Evolutionary conservation across 495 filamentous ascomycete species (phyloP), one percentile per base, ranked within the genome.

Genomic region (Hypoxylon lenormandii): DNA sequence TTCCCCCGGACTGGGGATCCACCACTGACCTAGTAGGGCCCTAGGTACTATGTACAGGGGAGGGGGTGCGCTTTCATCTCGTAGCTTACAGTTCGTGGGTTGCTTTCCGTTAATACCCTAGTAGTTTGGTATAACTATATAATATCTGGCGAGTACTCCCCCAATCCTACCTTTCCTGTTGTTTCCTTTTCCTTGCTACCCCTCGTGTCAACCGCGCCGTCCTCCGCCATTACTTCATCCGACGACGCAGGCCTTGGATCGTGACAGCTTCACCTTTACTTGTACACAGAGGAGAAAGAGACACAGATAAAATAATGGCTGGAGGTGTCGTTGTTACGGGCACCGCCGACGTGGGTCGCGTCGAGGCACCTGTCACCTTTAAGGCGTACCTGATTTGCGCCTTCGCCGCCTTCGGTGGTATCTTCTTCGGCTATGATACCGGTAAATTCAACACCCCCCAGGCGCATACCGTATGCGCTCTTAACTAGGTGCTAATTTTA

Each of bases 401-500:
- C 53, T 87, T 89, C 67, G 84, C 85, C 45, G 79, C 84, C 45
- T 87, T 88, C 69, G 86, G 85, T 50, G 86, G 86, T 76, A 85
- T 88, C 69, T 81, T 86, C 74, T 86, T 86, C 74, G 84, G 84
- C 2, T 87, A 84, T 69, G 84, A 87, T 72, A 81, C 83, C 36
- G 84, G 84, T 60, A 84, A 83, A 77, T 65, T 76, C 58, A 52
- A 53, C n/a, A n/a, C 82, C 26, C 67, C 30, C 60, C 69, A 22
- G 70, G 33, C 8, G 15, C 4, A 15, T 37, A 28, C 10, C 30
- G 3, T 22, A 38, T 30, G 18, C 58, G 22, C 13, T 61, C 28
- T 10, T 19, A n/a, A n/a, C n/a, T n/a, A 10, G 88, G 86, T 74
- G 89, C 91, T 86, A 87, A 93, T 73, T 82, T 85, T 63, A 81